Conservation (phyloP, 768 basidiomycete species). For the Agrocybe praecox region DNA sequence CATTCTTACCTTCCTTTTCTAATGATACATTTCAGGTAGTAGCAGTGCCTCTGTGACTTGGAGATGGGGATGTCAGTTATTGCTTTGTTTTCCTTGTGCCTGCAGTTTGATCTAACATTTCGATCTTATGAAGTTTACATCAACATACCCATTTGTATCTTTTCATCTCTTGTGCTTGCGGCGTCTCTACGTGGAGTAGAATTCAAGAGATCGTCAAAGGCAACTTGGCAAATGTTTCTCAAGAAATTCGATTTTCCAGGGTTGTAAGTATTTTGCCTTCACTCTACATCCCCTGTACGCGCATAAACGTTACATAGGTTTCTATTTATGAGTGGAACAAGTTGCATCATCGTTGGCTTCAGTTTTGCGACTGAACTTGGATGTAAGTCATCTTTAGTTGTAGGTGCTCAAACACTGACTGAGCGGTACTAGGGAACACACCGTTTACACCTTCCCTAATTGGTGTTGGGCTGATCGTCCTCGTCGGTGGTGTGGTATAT, state of each 20-base stretch:
- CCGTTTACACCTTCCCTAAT: slow-evolving; percentile 65
- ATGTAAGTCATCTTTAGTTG: slow-evolving; percentile 51
- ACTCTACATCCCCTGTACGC: not conserved
- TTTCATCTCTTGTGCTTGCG: slow-evolving; percentile 58
- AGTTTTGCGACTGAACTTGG: slow-evolving; percentile 70
- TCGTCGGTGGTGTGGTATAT: slow-evolving; percentile 65
- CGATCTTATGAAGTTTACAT: slow-evolving; percentile 61
- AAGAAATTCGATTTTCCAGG: slow-evolving; percentile 76
- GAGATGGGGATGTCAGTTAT: slow-evolving; percentile 83
- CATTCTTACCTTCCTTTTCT: slow-evolving; percentile 1
- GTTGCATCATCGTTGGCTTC: slow-evolving; percentile 76
- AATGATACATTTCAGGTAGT: slow-evolving; percentile 28
- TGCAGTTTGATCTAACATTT: slow-evolving; percentile 5
- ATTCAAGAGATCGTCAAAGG: slow-evolving; percentile 43
- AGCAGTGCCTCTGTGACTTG: slow-evolving; percentile 51
- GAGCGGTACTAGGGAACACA: slow-evolving; percentile 58
- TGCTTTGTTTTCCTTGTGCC: slow-evolving; percentile 1
- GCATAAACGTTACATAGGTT: slow-evolving; percentile 39
- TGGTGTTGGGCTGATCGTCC: slow-evolving; percentile 51
- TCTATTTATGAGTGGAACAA: slow-evolving; percentile 76
- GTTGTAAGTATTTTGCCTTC: slow-evolving; percentile 50
- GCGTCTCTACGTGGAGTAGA: slow-evolving; percentile 62
- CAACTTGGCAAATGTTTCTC: slow-evolving; percentile 59
- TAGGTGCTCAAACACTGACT: slow-evolving; percentile 13
- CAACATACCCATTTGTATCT: slow-evolving; percentile 74